Base-by-base conservation (phyloP, 139 green algal species). In the Haematococcus lacustris region DNA sequence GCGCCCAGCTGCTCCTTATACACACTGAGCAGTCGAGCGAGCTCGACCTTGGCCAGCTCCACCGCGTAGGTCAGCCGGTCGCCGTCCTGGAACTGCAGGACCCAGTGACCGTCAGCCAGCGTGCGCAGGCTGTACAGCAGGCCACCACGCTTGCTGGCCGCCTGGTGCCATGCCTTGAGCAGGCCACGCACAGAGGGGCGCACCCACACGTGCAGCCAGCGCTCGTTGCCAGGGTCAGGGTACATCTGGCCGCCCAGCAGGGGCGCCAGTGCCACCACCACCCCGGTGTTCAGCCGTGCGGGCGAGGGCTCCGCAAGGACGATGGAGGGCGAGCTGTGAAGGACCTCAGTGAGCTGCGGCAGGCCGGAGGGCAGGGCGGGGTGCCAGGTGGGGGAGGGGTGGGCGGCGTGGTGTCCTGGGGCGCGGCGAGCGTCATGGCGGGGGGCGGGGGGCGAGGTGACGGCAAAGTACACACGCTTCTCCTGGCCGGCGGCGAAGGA, bases 91-190 rank as follows among this genome's bases (percentile, higher is more conserved):
- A 96, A 96, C 0, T 90, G 80, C 51, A 96, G 85, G 70, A 94
- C 87, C 91, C 91, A 96, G 80, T 94, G 89, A 0, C 91, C 91
- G 67, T 93, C 88, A 38, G 85, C 81, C n/a, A 94, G 82, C 68
- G 88, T 85, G 1, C 78, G 73, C 72, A 86, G 73, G 1, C 78
- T 76, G 34, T 34, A 66, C 7, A 89, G 61, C 43, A 89, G 68
- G 2, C 80, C 84, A 41, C 84, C 80, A 62, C 81, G 80, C 43
- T 76, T 77, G 2, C 33, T 51, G 3, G 57, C 39, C 23, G 70
- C 75, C 32, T 71, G 60, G 57, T 70, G 73, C 70, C 82, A 38
- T n/a, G 84, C 71, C 34, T 80, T 76, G 53, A 88, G 73, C 57
- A 95, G 81, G 30, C 87, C 87, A 1, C 85, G 82, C 47, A 91